A percentile compares a stretch with the other conserved stretches of the same genome.
These are phyloP conservation scores for Chenopodium suecicum DNA, from an alignment of 148 eudicot genomes.

Conservation along the genomic window DNA sequence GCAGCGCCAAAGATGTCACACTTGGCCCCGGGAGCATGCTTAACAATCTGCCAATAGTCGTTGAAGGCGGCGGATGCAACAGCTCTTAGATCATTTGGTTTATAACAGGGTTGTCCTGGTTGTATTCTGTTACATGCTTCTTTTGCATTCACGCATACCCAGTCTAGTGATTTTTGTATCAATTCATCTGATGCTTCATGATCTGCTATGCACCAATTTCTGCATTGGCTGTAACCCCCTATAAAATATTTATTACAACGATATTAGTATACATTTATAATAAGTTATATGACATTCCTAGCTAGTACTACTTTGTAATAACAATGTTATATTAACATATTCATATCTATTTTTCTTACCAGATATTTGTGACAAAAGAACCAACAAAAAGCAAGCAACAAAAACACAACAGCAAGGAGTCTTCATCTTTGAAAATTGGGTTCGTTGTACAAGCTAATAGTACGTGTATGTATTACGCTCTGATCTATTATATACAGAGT, in stretches of 20 bases:
- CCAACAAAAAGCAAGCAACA: slow-evolving; percentile 3
- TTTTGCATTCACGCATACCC: slow-evolving; percentile 19
- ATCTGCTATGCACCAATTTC: slow-evolving; percentile 18
- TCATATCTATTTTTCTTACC: not conserved
- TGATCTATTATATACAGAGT: not conserved
- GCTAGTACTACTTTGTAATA: too few species aligned
- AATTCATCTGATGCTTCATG: not conserved
- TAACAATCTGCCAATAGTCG: slow-evolving; percentile 23
- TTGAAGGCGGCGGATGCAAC: slow-evolving; percentile 19
- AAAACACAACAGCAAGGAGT: not conserved
- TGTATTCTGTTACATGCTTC: slow-evolving; percentile 11
- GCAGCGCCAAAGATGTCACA: slow-evolving; percentile 22
- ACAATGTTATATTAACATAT: too few species aligned
- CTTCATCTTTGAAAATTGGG: not conserved
- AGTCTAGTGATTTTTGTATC: slow-evolving; percentile 15
- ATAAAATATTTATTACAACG: too few species aligned
- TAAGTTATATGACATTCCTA: too few species aligned
- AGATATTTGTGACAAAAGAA: not conserved
- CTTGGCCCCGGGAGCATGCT: not conserved
- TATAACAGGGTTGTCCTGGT: slow-evolving; percentile 8
- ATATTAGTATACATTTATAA: too few species aligned
- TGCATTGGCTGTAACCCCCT: slow-evolving; percentile 7
- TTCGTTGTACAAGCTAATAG: not conserved
- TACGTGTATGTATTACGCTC: too few species aligned
- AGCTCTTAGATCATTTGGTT: slow-evolving; percentile 14